These are phyloP conservation scores for Nothophaeocryptopus gaeumannii DNA, from an alignment of 2,329 filamentous ascomycete genomes.

Conservation along the genomic window DNA sequence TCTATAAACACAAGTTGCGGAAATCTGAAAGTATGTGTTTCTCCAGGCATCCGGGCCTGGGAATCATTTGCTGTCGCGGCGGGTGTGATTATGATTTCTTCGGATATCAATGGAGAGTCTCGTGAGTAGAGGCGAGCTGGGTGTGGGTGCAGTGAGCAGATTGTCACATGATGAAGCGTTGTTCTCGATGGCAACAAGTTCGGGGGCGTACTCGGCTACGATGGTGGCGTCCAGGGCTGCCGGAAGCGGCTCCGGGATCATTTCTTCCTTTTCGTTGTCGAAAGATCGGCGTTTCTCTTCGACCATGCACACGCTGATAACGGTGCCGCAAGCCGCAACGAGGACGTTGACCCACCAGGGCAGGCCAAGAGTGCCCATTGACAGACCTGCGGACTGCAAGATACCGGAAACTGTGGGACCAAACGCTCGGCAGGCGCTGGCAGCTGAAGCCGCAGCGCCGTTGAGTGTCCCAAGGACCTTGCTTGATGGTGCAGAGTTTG, in stretches of 20 bases:
- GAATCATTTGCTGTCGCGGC: conserved; percentile 22
- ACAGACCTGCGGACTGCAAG: conserved; percentile 76
- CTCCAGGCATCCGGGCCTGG: conserved; percentile 15
- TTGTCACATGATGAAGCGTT: conserved; percentile 26
- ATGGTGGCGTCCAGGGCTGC: conserved; percentile 21
- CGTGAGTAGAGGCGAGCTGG: conserved; percentile 30
- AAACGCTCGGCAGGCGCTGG: conserved; percentile 82
- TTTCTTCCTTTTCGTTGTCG: conserved; percentile 27
- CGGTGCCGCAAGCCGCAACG: conserved; percentile 70
- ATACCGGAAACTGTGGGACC: conserved; percentile 85
- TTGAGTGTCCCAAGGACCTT: conserved; percentile 88
- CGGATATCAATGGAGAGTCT: conserved; percentile 26
- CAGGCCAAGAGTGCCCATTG: conserved; percentile 77
- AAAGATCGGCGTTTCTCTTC: conserved; percentile 33
- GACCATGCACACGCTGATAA: conserved; percentile 69
- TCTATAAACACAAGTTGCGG: conserved; percentile 14
- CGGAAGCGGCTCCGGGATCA: conserved; percentile 14
- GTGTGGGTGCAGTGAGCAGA: conserved; percentile 20
- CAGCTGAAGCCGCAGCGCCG: conserved; percentile 84
- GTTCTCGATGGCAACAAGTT: conserved; percentile 27
- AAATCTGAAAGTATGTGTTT: conserved; percentile 2
- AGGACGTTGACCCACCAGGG: conserved; percentile 89
- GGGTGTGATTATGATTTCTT: conserved; percentile 13
- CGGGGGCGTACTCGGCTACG: conserved; percentile 21
- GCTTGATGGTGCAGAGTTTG: conserved; percentile 81